Evolutionary conservation across 2,329 filamentous ascomycete species (phyloP), one percentile per base, ranked within the genome.

Genomic region (Rhytidhysteron rufulum): DNA sequence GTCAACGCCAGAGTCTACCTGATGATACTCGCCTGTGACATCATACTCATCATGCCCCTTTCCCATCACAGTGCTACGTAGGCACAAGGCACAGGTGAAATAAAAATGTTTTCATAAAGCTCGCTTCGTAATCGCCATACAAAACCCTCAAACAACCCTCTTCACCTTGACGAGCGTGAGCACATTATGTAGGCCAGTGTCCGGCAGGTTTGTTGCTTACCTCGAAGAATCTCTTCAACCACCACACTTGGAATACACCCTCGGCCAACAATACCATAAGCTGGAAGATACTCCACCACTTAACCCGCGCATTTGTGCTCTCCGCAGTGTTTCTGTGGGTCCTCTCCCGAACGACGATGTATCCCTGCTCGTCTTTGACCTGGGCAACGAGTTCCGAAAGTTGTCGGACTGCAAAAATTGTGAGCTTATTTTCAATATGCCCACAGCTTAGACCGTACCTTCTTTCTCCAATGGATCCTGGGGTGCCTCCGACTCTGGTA

Each of bases 271-370:
- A 79, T 37, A 97, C 83, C 41, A 82, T 79, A 50, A 98, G 82
- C 70, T 98, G 90, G 70, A 97, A 97, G 57, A 97, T 79, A 69
- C 93, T 96, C 93, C 93, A 98, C 93, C 93, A 98, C 77, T 98
- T 98, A 66, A 98, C 93, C 53, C 93, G 80, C 55, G 82, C 80
- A 70, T 98, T 98, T 60, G 93, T 98, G 78, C 90, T 96, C 75
- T 98, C 93, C 50, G 93, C 93, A 8, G 93, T 98, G 74, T 98
- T 98, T 65, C 93, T 82, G 77, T 98, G 93, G 54, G 88, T 95
- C 61, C 93, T 81, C 74, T 98, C 93, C 56, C 93, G 86, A 43
- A 97, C 73, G 48, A 98, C 83, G 60, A 98, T 97, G 74, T 98
- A 98, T 55, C 84, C 82, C 73, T 98, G 93, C 74, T 98, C 93